These are phyloP conservation scores for Fusarium protoensiforme DNA, from an alignment of 2,329 filamentous ascomycete species.

Conservation along the genomic window DNA sequence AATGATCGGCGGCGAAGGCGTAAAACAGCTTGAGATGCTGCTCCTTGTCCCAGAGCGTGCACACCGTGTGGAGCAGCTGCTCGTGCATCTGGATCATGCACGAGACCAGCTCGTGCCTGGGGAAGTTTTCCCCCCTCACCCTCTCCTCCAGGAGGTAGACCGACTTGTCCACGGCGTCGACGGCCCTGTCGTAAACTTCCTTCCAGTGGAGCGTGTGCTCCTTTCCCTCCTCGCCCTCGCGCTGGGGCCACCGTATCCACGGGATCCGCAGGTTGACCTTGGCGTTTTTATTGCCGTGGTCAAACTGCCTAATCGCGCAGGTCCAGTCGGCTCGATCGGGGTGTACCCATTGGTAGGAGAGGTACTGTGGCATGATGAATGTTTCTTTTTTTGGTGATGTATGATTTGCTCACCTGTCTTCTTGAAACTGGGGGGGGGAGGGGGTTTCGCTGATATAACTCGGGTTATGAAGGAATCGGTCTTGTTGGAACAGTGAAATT, in stretches of 20 bases:
- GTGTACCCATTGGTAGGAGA: constrained; percentile 17
- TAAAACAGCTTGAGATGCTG: constrained; percentile 22
- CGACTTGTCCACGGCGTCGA: constrained; percentile 5
- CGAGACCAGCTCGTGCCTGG: constrained; percentile 5
- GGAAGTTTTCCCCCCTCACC: constrained; percentile 1
- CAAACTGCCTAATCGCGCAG: constrained; percentile 12
- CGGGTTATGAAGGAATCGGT: not conserved
- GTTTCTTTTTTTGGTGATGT: not conserved
- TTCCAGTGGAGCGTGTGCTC: constrained; percentile 11
- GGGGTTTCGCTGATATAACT: not conserved
- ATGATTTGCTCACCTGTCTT: not conserved
- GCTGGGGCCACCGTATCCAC: constrained; percentile 25
- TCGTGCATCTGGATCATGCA: constrained; percentile 20
- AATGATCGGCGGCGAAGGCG: constrained; percentile 11
- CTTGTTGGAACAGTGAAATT: not conserved
- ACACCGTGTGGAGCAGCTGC: constrained; percentile 14
- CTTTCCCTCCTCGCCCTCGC: not conserved
- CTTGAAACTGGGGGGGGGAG: not conserved
- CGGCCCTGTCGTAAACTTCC: not conserved
- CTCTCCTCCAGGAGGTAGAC: not conserved
- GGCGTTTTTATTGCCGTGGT: constrained; percentile 11
- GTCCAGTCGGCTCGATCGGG: constrained; percentile 2
- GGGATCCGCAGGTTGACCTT: constrained; percentile 13
- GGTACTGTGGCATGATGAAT: not conserved
- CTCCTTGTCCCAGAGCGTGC: not conserved